Base-by-base conservation (phyloP, 768 basidiomycete species). In the Hypholoma fasciculare region DNA sequence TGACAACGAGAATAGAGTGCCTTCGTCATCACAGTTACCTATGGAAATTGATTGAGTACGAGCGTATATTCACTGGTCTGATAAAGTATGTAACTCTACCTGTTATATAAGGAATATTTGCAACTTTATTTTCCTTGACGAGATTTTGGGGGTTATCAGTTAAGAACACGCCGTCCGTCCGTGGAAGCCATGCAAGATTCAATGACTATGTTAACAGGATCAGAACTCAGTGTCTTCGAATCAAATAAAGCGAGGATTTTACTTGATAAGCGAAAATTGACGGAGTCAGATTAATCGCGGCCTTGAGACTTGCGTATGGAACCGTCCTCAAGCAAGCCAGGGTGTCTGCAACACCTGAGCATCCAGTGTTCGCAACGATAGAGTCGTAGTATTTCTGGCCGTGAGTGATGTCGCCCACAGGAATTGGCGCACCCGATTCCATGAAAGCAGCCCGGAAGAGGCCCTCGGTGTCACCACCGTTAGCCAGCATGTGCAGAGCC, bases 401-500 rank as follows among this genome's bases (percentile, higher is more conserved):
- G 40, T 77, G 66, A 37, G 68, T 74, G 39, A 78, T 71, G 44
- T 74, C 71, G 8, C 78, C 76, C 8, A 77, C 71, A 4, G 80
- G 79, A 39, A 79, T 67, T 2, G 80, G 76, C 1, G 75, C 73
- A 0, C 81, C 81, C 26, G 63, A 57, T 46, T 66, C 67, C 82
- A 84, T 82, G 65, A 82, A 75, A 1, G 69, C 81, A 1, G 71
- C 82, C 0, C 78, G 77, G 72, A 82, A 84, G 3, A 83, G 69
- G 0, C 75, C 77, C 52, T 78, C 75, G 9, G 69, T 71, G 56
- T 82, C 68, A 3, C 82, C 82, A 3, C 68, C 70, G 61, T 82
- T 77, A 1, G 75, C 70, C 2, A 82, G 48, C 75, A 84, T 79
- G 4, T 86, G 84, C 13, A 82, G 63, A 2, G 77, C 69, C 8